phyloP scores from a whole-genome alignment of 2,329 filamentous ascomycete species.

The Fusarium domesticum region DNA sequence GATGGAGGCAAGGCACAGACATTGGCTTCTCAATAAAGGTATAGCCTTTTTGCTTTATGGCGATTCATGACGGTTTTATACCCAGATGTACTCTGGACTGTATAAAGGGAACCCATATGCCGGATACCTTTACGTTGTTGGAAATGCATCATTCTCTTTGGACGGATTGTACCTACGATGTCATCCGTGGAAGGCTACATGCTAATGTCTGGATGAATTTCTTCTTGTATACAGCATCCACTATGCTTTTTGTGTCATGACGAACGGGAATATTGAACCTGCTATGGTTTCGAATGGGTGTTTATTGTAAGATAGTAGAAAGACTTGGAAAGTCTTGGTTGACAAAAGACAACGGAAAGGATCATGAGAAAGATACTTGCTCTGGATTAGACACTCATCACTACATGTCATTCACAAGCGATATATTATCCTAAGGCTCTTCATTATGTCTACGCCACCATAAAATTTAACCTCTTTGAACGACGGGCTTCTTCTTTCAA shows the following conservation, averaged over 20 bases:
- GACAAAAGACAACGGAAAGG: neutral
- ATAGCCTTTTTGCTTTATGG: neutral
- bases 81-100: too few species aligned
- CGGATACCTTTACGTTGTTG: neutral
- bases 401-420: too few species aligned
- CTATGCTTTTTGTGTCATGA: neutral
- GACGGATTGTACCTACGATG: neutral
- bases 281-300: neutral
- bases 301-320: neutral
- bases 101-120: too few species aligned
- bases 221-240: neutral
- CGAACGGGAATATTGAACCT: neutral
- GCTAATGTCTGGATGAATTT: neutral
- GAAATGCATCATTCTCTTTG: neutral
- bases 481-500: too few species aligned
- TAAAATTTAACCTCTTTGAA: too few species aligned
- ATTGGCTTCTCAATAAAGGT: neutral
- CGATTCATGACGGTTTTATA: too few species aligned
- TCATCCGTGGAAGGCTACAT: neutral
- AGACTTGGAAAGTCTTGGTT: neutral
- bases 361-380: too few species aligned
- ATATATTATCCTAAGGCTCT: too few species aligned
- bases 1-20: slow-evolving; percentile 51
- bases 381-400: too few species aligned
- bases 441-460: too few species aligned